phyloP scores from a whole-genome alignment of 495 filamentous ascomycete species.

The Clavariopsis aquatica region DNA sequence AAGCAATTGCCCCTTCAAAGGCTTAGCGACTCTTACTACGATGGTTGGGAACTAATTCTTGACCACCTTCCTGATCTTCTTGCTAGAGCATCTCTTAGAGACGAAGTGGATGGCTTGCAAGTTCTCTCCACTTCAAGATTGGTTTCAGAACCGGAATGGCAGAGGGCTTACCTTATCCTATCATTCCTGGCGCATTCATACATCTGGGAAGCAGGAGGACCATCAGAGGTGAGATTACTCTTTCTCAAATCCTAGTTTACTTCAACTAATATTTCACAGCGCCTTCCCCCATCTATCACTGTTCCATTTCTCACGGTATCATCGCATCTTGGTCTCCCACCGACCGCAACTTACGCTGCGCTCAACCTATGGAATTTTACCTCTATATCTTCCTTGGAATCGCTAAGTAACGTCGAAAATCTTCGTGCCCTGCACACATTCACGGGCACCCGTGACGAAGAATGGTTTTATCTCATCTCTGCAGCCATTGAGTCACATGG shows the following conservation, averaged over 20 bases:
- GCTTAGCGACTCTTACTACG: background rate
- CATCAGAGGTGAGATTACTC: slow-evolving; percentile 29
- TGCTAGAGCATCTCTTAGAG: background rate
- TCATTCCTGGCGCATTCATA: slow-evolving; percentile 40
- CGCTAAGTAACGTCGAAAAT: slow-evolving; percentile 27
- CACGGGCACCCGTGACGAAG: slow-evolving; percentile 39
- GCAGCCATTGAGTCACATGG: slow-evolving; percentile 40
- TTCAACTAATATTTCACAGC: slow-evolving; percentile 12
- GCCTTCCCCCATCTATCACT: slow-evolving; percentile 35
- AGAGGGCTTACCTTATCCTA: slow-evolving; percentile 38
- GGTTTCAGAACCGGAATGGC: background rate
- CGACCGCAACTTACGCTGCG: slow-evolving; percentile 41
- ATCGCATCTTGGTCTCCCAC: slow-evolving; percentile 32
- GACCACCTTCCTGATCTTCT: slow-evolving; percentile 2
- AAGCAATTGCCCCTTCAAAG: background rate
- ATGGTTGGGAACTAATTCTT: slow-evolving; percentile 1
- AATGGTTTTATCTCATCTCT: slow-evolving; percentile 43
- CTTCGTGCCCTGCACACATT: slow-evolving; percentile 34
- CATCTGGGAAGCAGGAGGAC: slow-evolving; percentile 39
- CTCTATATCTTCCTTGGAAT: background rate
- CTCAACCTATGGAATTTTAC: slow-evolving; percentile 41
- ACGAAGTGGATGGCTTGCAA: background rate
- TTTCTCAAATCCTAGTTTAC: background rate
- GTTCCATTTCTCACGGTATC: slow-evolving; percentile 36
- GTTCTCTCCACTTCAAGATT: background rate